Evolutionary conservation across 2,329 filamentous ascomycete genomes (phyloP).

Genomic region (Xylariales sp.): DNA sequence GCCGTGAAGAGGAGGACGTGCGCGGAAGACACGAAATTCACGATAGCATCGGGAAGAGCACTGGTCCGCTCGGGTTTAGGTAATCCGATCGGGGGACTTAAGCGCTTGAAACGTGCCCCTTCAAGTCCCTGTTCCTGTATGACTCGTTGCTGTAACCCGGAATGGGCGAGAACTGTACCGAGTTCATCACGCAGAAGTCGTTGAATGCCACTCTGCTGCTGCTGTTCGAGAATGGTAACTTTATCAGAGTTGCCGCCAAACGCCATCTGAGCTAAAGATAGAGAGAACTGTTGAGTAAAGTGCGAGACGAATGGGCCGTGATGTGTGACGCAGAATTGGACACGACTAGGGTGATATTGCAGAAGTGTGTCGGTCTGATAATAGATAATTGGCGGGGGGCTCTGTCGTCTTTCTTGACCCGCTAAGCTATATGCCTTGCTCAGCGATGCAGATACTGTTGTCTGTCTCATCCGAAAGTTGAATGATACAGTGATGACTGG

Average conservation of each 20-base stretch:
- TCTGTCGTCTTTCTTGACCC: not conserved
- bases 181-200: conserved; percentile 3
- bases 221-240: conserved; percentile 5
- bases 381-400: conserved; percentile 3
- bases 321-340: conserved; percentile 8
- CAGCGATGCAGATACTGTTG: not conserved
- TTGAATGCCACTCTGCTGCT: conserved; percentile 4
- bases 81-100: conserved; percentile 6
- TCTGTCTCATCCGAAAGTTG: conserved; percentile 5
- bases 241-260: conserved; percentile 7
- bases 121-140: conserved; percentile 1
- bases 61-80: not conserved
- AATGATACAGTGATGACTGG: conserved; percentile 7
- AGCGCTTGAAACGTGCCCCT: conserved; percentile 1
- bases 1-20: conserved; percentile 6
- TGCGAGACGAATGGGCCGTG: conserved; percentile 9
- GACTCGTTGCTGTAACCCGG: conserved; percentile 6
- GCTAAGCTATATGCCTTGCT: not conserved
- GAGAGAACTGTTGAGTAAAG: conserved; percentile 5
- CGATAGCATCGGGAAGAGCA: conserved; percentile 1
- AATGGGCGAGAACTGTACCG: conserved; percentile 8
- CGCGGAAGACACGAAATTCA: not conserved
- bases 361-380: conserved; percentile 9
- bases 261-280: conserved; percentile 1
- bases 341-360: conserved; percentile 5